Evolutionary conservation across 495 filamentous ascomycete species (phyloP).

Genomic region (Hypoxylon subgilvum): DNA sequence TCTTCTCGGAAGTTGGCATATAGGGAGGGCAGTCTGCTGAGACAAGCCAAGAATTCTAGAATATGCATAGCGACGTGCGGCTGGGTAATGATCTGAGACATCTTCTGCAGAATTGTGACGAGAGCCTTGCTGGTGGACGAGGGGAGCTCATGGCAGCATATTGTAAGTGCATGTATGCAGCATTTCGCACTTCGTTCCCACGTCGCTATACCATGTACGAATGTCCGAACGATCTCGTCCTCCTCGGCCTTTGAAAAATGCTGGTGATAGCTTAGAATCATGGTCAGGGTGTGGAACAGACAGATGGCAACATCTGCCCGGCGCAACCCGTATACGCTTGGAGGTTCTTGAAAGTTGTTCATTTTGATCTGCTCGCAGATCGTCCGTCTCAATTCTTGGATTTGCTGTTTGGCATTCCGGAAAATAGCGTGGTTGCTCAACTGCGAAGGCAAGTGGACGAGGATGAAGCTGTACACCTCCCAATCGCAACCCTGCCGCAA

Average conservation of each 20-base stretch:
- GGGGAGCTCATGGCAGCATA: conserved; percentile 93
- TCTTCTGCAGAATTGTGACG: conserved; percentile 82
- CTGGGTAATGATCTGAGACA: conserved; percentile 94
- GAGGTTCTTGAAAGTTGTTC: conserved; percentile 76
- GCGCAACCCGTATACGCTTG: conserved; percentile 73
- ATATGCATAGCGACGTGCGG: conserved; percentile 90
- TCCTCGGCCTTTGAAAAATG: conserved; percentile 83
- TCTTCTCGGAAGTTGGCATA: conserved; percentile 87
- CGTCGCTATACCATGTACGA: conserved; percentile 79
- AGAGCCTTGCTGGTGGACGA: conserved; percentile 79
- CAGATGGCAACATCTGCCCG: conserved; percentile 88
- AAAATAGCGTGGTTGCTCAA: conserved; percentile 91
- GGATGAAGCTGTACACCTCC: conserved; percentile 91
- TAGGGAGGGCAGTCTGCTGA: conserved; percentile 82
- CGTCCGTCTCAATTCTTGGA: conserved; percentile 76
- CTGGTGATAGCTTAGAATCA: conserved; percentile 85
- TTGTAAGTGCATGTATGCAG: conserved; percentile 91
- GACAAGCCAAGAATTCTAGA: conserved; percentile 85
- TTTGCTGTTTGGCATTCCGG: conserved; percentile 67
- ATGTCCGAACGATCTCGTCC: conserved; percentile 84
- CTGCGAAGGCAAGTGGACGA: conserved; percentile 86
- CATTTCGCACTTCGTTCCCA: conserved; percentile 86
- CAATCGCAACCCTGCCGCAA: conserved; percentile 82
- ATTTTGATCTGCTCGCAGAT: conserved; percentile 82
- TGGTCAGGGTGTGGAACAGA: conserved; percentile 81